These are phyloP conservation scores for Penicillium silybi DNA, from an alignment of 495 filamentous ascomycete species.

Conservation along the genomic window DNA sequence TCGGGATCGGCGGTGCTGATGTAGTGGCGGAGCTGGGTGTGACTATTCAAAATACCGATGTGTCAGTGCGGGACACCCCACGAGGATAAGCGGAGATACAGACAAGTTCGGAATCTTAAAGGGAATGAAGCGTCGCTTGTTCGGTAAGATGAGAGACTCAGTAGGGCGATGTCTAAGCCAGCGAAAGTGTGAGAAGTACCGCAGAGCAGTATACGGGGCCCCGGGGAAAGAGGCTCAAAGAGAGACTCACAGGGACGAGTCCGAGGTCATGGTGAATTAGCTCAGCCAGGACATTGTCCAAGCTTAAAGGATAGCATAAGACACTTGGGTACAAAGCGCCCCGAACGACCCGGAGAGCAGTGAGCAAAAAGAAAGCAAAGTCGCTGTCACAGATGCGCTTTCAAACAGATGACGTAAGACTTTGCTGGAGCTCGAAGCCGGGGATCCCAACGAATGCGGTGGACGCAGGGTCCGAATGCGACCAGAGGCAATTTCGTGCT, in stretches of 20 bases:
- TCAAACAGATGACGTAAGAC: slow-evolving; percentile 43
- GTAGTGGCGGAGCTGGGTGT: slow-evolving; percentile 88
- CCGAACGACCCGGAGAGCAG: slow-evolving; percentile 4
- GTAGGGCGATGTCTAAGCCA: slow-evolving; percentile 52
- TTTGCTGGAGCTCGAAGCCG: slow-evolving; percentile 29
- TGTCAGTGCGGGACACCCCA: slow-evolving; percentile 6
- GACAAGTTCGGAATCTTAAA: slow-evolving; percentile 70
- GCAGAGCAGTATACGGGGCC: slow-evolving; percentile 1
- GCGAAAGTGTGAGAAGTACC: slow-evolving; percentile 10
- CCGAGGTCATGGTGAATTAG: slow-evolving; percentile 44
- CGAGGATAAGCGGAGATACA: slow-evolving; percentile 30
- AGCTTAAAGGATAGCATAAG: slow-evolving; percentile 8
- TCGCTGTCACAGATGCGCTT: slow-evolving; percentile 16
- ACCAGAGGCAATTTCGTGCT: not conserved
- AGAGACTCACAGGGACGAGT: slow-evolving; percentile 37
- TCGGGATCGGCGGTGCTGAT: slow-evolving; percentile 75
- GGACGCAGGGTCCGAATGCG: slow-evolving; percentile 10
- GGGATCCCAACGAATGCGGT: slow-evolving; percentile 28
- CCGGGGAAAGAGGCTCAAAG: slow-evolving; percentile 11
- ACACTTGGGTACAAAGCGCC: slow-evolving; percentile 9
- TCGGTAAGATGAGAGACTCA: slow-evolving; percentile 55
- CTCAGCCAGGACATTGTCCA: slow-evolving; percentile 35
- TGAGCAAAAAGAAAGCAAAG: not conserved
- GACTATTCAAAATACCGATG: slow-evolving; percentile 49
- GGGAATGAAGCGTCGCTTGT: slow-evolving; percentile 71